Base-by-base conservation (phyloP, 176 grass and related monocot genomes). In the Neostapfia colusana region DNA sequence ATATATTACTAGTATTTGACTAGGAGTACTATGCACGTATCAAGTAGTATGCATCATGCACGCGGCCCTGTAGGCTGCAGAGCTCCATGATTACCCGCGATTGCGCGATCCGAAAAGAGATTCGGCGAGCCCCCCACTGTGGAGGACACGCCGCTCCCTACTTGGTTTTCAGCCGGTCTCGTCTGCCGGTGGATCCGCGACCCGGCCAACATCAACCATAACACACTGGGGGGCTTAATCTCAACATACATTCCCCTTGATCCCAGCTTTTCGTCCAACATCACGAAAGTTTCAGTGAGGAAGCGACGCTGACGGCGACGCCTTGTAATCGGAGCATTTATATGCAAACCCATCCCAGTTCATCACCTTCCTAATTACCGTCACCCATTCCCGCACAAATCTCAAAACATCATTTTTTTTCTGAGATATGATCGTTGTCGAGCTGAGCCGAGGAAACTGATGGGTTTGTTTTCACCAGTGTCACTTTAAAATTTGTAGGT, bases 101-200 rank as follows among this genome's bases (percentile, higher is more conserved):
- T 43, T 31, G 25, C 27, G 66, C 7, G 79, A 87, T 65, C 85
- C 73, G 38, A 55, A 76, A 77, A 44, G 73, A 82, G 66, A 72
- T 82, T 58, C 56, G 58, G 15, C 51, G 15, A 76, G 72, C 17
- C 31, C 54, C 63, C 73, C 81, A 17, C 38, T n/a, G 79, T 26
- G 79, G 85, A 77, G 12, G 79, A 78, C 50, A 76, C 63, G 6
- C 45, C 35, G 15, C 60, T 82, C 67, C 73, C 73, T 39, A 58
- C 50, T 78, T 87, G 60, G 74, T 78, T 73, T 82, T 78, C 79
- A n/a, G 23, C 14, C 24, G 16, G 67, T 78, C 79, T 34, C 74
- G 38, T 72, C 24, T 45, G 72, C 60, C 40, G 70, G 54, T 75
- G 39, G 67, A 72, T 70, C 13, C 59, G 7, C 54, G 68, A 17